phyloP scores from a whole-genome alignment of 495 filamentous ascomycete genomes.

The Penicillium salamii region DNA sequence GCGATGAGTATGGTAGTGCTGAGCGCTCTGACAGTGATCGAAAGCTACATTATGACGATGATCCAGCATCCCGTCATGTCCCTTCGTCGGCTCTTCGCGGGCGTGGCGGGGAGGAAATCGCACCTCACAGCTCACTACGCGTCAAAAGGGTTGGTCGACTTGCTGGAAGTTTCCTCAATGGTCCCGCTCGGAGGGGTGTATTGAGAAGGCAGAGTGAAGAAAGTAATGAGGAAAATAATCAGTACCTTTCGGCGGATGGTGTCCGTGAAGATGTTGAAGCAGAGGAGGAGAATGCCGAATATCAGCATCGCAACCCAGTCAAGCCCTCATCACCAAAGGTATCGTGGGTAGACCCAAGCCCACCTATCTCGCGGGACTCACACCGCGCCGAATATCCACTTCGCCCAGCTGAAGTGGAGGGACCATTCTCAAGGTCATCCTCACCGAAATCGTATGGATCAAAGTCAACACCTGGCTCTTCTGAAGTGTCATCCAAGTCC shows the following conservation, averaged over 20 bases:
- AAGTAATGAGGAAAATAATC: conserved; percentile 44
- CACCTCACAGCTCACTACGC: conserved; percentile 65
- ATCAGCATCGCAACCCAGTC: conserved; percentile 24
- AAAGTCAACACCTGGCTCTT: conserved; percentile 41
- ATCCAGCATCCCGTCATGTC: conserved; percentile 45
- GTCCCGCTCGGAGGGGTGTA: conserved; percentile 69
- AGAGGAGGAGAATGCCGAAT: conserved; percentile 26
- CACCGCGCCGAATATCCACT: conserved; percentile 24
- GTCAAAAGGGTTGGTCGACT: conserved; percentile 70
- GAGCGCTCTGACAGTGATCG: conserved; percentile 46
- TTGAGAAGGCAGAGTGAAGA: conserved; percentile 72
- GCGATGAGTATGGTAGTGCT: conserved; percentile 37
- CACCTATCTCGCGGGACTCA: conserved; percentile 26
- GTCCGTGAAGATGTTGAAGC: conserved; percentile 24
- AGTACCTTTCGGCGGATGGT: conserved; percentile 28
- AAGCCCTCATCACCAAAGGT: conserved; percentile 43
- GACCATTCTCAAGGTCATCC: conserved; percentile 36
- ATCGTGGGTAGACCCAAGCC: conserved; percentile 46
- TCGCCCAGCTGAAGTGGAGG: conserved; percentile 21
- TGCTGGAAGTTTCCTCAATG: conserved; percentile 70
- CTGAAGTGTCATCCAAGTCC: conserved; percentile 39
- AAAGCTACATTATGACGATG: conserved; percentile 37
- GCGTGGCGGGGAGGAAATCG: conserved; percentile 52
- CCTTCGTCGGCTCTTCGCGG: conserved; percentile 50
- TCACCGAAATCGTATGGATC: conserved; percentile 43